Percentiles rank a stretch among this genome's conserved stretches.
phyloP scores from a whole-genome alignment of 176 grass and related monocot genomes.

The Eragrostis nindensis region DNA sequence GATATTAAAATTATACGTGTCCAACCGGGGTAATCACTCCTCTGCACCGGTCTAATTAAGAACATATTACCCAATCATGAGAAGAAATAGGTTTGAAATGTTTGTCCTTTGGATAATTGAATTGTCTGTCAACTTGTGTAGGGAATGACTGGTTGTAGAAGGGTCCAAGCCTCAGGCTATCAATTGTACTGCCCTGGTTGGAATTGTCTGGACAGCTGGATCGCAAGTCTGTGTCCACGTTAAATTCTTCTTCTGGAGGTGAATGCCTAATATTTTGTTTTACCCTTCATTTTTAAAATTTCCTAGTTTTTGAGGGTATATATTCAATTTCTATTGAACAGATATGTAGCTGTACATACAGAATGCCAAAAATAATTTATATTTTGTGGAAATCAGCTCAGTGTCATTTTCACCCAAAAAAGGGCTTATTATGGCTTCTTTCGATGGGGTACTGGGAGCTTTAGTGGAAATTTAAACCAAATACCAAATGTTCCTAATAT shows the following conservation, averaged over 20 bases:
- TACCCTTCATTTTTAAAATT: background rate
- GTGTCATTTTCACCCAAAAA: background rate
- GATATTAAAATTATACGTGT: background rate
- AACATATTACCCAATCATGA: conserved; percentile 14
- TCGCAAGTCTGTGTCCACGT: conserved; percentile 28
- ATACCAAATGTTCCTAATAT: background rate
- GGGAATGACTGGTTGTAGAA: conserved; percentile 41
- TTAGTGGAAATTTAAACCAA: background rate
- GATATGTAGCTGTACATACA: background rate
- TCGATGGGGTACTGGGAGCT: background rate
- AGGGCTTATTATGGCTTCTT: background rate
- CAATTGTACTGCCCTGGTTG: conserved; percentile 26
- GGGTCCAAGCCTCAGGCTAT: conserved; percentile 24
- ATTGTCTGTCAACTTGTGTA: conserved; percentile 33
- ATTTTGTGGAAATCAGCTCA: background rate
- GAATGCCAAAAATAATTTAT: background rate
- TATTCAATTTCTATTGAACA: background rate
- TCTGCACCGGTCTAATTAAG: background rate
- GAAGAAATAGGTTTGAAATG: background rate
- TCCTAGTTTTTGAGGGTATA: too few species aligned
- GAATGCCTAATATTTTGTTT: conserved; percentile 12
- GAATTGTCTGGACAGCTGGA: conserved; percentile 40
- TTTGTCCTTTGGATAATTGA: conserved; percentile 22
- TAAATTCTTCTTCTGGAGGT: conserved; percentile 39
- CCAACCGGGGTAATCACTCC: background rate